Evolutionary conservation across 2,329 filamentous ascomycete genomes (phyloP), one percentile per base, ranked within the genome.

Genomic region (Trichoderma sp.): DNA sequence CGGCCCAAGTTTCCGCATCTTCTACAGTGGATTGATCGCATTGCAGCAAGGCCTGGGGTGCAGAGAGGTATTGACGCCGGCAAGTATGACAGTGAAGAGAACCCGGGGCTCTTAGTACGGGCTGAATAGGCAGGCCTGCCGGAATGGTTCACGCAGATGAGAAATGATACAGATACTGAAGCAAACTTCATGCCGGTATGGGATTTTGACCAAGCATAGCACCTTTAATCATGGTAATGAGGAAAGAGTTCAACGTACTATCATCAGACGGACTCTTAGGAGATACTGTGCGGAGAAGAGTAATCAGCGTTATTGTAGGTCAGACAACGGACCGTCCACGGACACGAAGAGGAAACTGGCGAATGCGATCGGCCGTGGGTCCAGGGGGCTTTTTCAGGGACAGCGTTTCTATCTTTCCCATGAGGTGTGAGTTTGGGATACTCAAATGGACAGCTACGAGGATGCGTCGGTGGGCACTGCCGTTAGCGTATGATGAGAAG

Each of bases 301-400:
- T 11, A 61, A 69, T 60, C 56, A 32, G n/a, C 21, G 53, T 56
- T 56, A 47, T 51, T 61, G 18, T 21, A 51, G 21, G 26, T 61
- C 56, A 69, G 36, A 61, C 56, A 15, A 51, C 56, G 56, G 66
- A 61, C 56, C 15, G 58, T 39, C 43, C 32, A 32, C 21, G 24
- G 30, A 56, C 43, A 5, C 28, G 58, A 63, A 56, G 51, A 32
- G 43, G 68, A 57, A 57, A 43, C 34, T 51, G 43, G n/a, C 21
- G 34, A 65, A 18, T 28, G 51, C 47, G 69, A 71, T 65, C 69
- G 28, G 61, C 69, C 69, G 61, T 71, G 69, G 69, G 69, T 71
- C 69, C 60, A 71, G 69, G 69, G 51, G 69, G 18, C 15, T 30
- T 34, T 32, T 24, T 9, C 56, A 68, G 65, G 65, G 65, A 43